Evolutionary conservation across 169 alveolate genomes (phyloP).

Genomic region (Plasmodium chabaudi): DNA sequence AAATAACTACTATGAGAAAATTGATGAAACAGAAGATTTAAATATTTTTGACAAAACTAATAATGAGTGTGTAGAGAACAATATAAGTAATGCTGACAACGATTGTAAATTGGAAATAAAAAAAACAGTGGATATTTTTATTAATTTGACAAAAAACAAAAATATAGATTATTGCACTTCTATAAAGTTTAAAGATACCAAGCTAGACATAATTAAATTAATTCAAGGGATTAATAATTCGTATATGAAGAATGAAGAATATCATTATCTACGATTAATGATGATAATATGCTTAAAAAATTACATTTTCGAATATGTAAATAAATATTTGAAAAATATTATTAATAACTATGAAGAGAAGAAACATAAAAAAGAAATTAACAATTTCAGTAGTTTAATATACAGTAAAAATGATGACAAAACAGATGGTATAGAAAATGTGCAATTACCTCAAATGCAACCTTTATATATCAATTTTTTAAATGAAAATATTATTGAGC

Average conservation of each 20-base stretch:
- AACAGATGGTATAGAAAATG: not conserved
- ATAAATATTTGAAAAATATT: conserved; percentile 29
- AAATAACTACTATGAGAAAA: conserved; percentile 22
- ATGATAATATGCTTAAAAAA: conserved; percentile 69
- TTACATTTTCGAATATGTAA: conserved; percentile 33
- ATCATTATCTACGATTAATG: conserved; percentile 55
- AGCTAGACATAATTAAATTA: conserved; percentile 32
- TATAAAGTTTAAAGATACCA: conserved; percentile 20
- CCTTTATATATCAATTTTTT: conserved; percentile 28
- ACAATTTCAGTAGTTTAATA: conserved; percentile 43
- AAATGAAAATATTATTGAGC: conserved; percentile 41
- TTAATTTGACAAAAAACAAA: conserved; percentile 42
- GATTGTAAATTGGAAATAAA: conserved; percentile 40
- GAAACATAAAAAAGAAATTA: conserved; percentile 58
- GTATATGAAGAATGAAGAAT: conserved; percentile 37
- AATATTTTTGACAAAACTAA: conserved; percentile 42
- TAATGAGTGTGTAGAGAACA: conserved; percentile 5
- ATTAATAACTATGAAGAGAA: conserved; percentile 30
- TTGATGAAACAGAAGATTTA: conserved; percentile 56
- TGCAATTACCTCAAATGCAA: not conserved
- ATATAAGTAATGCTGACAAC: conserved; percentile 6
- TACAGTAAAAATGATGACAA: conserved; percentile 32
- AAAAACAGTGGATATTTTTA: conserved; percentile 40
- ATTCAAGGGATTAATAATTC: conserved; percentile 66
- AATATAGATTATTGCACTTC: conserved; percentile 34